Base-by-base conservation (phyloP, 2,329 filamentous ascomycete genomes). In the Colletotrichum chrysophilum region DNA sequence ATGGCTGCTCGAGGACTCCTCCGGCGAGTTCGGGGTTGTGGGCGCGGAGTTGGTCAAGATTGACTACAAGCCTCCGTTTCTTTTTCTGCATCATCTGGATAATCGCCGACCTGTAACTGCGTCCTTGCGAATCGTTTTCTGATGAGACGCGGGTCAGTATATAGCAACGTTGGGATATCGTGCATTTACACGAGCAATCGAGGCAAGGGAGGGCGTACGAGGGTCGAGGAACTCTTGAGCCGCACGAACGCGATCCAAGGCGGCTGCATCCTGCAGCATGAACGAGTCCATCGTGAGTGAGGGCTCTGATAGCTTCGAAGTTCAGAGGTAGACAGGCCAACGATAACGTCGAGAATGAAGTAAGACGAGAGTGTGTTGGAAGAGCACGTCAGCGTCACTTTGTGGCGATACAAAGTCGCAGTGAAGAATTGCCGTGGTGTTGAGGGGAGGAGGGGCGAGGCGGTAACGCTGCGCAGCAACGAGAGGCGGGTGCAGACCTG, bases 211-310 rank as follows among this genome's bases (percentile, higher is more conserved):
- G 80, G 52, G 85, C 93, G 81, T 91, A 98, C 96, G 93, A 76
- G 96, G 96, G 88, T 98, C 96, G 58, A 98, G 92, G 82, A 98
- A 98, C 84, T 98, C 96, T 80, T 94, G 91, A n/a, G 95, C 96
- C 78, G 94, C 92, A 80, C 95, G 94, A 84, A 98, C 92, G 81
- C 96, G 95, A 87, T 97, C 93, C 80, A 92, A 91, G 80, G 94
- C 93, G 79, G 94, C 95, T 85, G 97, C 95, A 89, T 98, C 96
- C 85, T 94, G 92, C 81, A 97, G 91, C 87, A 94, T 92, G 79
- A 92, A 88, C 76, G 89, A 90, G 80, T 96, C 94, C 94, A 97
- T 96, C 78, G 76, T 86, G 69, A 48, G 16, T 32, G 32, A 21
- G 43, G 32, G 48, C 34, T 24, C 34, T 24, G 61, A 9, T 18